These are phyloP conservation scores for Scedosporium boydii DNA, from an alignment of 2,329 filamentous ascomycete genomes.

Conservation along the genomic window DNA sequence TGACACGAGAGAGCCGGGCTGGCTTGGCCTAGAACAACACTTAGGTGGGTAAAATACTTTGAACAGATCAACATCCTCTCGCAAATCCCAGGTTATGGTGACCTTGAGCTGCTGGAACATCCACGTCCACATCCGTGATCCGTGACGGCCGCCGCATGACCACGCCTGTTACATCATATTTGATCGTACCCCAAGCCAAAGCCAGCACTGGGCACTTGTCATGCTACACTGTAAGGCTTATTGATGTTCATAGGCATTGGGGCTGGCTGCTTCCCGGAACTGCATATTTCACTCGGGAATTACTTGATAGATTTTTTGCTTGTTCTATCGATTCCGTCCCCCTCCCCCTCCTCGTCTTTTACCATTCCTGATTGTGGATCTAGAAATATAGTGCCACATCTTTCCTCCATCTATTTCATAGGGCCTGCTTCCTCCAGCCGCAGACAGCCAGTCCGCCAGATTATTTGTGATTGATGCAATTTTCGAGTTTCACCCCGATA, in stretches of 20 bases:
- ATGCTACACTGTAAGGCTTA: not conserved
- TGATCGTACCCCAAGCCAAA: not conserved
- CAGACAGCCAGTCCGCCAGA: too few species aligned
- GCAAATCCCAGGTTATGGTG: not conserved
- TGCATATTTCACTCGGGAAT: not conserved
- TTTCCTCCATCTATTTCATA: too few species aligned
- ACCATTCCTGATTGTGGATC: not conserved
- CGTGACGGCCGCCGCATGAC: not conserved
- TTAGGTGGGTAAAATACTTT: not conserved
- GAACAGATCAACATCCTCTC: not conserved
- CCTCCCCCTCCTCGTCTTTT: not conserved
- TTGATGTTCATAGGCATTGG: not conserved
- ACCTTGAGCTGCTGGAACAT: not conserved
- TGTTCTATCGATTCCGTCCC: not conserved
- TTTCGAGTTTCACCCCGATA: too few species aligned
- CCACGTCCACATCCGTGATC: not conserved
- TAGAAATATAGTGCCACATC: too few species aligned
- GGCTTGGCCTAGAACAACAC: not conserved
- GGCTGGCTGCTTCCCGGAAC: not conserved
- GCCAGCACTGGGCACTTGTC: not conserved
- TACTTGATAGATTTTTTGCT: not conserved
- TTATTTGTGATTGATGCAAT: too few species aligned
- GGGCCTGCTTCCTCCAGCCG: too few species aligned
- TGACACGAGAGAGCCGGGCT: not conserved
- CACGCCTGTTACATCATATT: not conserved